A percentile compares a stretch with the other conserved stretches of the same genome.
Conservation (phyloP, 305 asterid species). For the Stenogyne calaminthoides region DNA sequence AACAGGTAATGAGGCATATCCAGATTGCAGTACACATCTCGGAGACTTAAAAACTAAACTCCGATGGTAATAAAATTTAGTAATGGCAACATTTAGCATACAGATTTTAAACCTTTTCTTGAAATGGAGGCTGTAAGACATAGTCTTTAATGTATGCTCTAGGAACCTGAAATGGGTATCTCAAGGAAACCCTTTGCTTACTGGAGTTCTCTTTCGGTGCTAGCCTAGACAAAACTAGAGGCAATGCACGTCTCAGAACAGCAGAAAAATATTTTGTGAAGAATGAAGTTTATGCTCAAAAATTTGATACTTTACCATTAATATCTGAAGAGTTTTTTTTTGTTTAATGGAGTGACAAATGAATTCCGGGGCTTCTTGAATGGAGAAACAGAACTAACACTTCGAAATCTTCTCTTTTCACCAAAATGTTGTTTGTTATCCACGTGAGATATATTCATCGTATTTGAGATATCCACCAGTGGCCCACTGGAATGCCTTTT, state of each 20-base stretch:
- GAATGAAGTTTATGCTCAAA: slow-evolving; percentile 29
- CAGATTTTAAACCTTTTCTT: slow-evolving; percentile 54
- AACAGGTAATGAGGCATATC: slow-evolving; percentile 10
- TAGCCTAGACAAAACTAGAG: slow-evolving; percentile 63
- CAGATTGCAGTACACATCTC: slow-evolving; percentile 12
- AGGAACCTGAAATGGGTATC: slow-evolving; percentile 61
- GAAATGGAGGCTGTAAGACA: slow-evolving; percentile 56
- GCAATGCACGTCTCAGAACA: slow-evolving; percentile 39
- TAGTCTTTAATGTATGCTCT: slow-evolving; percentile 72
- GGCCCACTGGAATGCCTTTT: slow-evolving; percentile 52
- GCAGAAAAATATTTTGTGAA: slow-evolving; percentile 34
- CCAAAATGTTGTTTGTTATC: slow-evolving; percentile 48
- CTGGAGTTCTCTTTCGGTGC: slow-evolving; percentile 53
- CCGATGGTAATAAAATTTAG: neutral
- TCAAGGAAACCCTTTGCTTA: slow-evolving; percentile 58
- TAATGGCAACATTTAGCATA: slow-evolving; percentile 25
- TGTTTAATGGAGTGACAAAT: slow-evolving; percentile 65
- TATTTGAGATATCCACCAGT: slow-evolving; percentile 75
- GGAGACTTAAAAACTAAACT: slow-evolving; percentile 1
- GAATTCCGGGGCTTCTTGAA: slow-evolving; percentile 92
- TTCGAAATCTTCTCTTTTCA: slow-evolving; percentile 64
- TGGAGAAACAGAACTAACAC: slow-evolving; percentile 58
- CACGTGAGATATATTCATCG: slow-evolving; percentile 27
- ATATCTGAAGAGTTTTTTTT: slow-evolving; percentile 39
- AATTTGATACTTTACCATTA: slow-evolving; percentile 55